phyloP scores from a whole-genome alignment of 805 yeast genomes.

The Dipodascopsis tothii region DNA sequence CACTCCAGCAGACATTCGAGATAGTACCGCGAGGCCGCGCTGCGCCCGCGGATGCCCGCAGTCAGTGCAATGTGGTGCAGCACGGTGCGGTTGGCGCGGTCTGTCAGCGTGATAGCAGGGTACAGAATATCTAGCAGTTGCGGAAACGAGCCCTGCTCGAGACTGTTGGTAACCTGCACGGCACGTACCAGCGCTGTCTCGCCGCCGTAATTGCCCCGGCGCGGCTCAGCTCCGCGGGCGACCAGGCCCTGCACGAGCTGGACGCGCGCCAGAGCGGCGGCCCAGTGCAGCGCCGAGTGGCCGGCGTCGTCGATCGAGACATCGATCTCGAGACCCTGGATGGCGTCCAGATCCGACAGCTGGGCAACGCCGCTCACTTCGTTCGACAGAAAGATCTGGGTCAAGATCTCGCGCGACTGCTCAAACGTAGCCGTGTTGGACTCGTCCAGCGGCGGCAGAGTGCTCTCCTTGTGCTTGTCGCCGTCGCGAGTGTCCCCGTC shows the following conservation, averaged over 20 bases:
- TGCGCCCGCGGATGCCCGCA: conserved; percentile 67
- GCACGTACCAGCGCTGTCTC: conserved; percentile 83
- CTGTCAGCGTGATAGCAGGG: conserved; percentile 61
- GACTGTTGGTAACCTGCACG: conserved; percentile 73
- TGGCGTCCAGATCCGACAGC: conserved; percentile 29
- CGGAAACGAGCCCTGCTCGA: conserved; percentile 69
- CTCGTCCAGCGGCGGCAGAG: conserved; percentile 24
- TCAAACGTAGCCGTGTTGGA: conserved; percentile 31
- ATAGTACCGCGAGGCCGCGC: conserved; percentile 66
- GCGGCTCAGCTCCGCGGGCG: conserved; percentile 56
- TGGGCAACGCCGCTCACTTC: conserved; percentile 32
- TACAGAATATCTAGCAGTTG: conserved; percentile 63
- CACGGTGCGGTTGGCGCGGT: conserved; percentile 67
- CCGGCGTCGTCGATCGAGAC: conserved; percentile 90
- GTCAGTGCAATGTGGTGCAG: conserved; percentile 80
- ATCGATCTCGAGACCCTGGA: conserved; percentile 49
- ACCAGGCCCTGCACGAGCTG: conserved; percentile 64
- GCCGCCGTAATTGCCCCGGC: conserved; percentile 70
- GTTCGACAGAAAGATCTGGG: conserved; percentile 45
- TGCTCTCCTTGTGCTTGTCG: conserved; percentile 1
- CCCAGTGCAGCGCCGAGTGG: conserved; percentile 92
- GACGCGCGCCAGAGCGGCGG: conserved; percentile 79
- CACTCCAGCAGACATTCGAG: conserved; percentile 66
- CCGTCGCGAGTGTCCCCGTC: background rate
- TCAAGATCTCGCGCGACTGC: conserved; percentile 39